phyloP scores from a whole-genome alignment of 805 yeast genomes.

The Lachancea mirantina region DNA sequence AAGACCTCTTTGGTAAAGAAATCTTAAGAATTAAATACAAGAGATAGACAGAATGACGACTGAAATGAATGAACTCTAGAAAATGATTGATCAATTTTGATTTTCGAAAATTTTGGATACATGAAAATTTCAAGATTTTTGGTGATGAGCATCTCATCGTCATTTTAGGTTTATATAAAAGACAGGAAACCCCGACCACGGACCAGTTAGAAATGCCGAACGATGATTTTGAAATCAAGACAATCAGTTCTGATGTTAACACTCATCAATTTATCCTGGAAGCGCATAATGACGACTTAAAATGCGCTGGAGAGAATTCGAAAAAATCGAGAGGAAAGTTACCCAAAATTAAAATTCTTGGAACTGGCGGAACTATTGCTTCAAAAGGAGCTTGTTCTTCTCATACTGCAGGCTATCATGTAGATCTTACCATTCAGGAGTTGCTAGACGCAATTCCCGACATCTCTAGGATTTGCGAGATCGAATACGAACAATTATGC shows the following conservation, averaged over 20 bases:
- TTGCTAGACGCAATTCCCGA: conserved; percentile 50
- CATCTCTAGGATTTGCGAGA: conserved; percentile 44
- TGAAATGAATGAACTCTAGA: too few relatives aligned
- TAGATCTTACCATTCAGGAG: conserved; percentile 46
- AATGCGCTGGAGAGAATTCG: background rate
- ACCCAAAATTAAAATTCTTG: conserved; percentile 42
- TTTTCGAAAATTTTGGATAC: too few relatives aligned
- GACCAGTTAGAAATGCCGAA: conserved; percentile 18
- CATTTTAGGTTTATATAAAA: too few relatives aligned
- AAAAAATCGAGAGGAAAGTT: conserved; percentile 8
- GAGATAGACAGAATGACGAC: too few relatives aligned
- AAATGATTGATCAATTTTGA: too few relatives aligned
- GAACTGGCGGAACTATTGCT: conserved; percentile 57
- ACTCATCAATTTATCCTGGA: conserved; percentile 26
- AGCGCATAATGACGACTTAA: conserved; percentile 5
- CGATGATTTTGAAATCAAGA: conserved; percentile 25
- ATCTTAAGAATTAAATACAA: too few relatives aligned
- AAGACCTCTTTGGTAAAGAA: conserved; percentile 46
- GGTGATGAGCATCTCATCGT: too few relatives aligned
- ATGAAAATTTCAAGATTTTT: too few relatives aligned
- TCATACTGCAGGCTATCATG: conserved; percentile 48
- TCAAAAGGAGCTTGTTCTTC: conserved; percentile 42
- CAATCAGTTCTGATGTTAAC: conserved; percentile 30
- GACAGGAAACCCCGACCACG: too few relatives aligned
- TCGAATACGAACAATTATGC: conserved; percentile 56